Evolutionary conservation across 257 asterid species (phyloP).

Genomic region (Solanum corneliomulleri): DNA sequence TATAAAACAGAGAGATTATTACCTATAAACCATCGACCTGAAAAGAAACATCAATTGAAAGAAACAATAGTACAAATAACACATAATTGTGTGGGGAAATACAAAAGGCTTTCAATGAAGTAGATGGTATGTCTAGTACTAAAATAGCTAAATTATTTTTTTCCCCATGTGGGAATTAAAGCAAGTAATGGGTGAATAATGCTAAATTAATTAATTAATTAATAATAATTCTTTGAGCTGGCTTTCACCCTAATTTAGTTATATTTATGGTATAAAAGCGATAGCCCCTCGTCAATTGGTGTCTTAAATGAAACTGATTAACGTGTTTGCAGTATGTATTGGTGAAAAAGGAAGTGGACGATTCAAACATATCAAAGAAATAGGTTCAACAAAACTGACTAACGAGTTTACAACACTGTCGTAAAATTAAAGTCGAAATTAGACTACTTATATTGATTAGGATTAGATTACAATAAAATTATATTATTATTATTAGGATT

Average conservation of each 20-base stretch:
- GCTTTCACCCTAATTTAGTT: neutral
- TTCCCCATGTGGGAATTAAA: neutral
- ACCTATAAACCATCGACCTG: rapidly evolving
- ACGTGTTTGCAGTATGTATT: no score
- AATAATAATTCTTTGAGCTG: neutral
- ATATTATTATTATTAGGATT: no score
- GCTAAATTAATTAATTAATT: neutral
- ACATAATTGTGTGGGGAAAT: neutral
- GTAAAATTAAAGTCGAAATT: no score
- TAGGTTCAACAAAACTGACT: no score
- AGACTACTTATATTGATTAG: no score
- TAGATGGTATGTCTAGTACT: neutral
- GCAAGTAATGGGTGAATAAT: neutral
- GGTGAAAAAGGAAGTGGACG: no score
- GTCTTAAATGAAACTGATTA: neutral
- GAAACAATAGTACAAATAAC: neutral
- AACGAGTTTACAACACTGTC: no score
- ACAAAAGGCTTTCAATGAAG: neutral
- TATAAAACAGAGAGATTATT: rapidly evolving
- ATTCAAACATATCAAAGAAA: no score
- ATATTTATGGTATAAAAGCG: neutral
- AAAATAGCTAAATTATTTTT: neutral
- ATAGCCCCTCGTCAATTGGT: neutral
- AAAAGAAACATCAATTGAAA: neutral
- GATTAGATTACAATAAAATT: no score